Evolutionary conservation across 192 early-diverging fungal species (phyloP), one percentile per base, ranked within the genome.

Genomic region (Podila epigama): DNA sequence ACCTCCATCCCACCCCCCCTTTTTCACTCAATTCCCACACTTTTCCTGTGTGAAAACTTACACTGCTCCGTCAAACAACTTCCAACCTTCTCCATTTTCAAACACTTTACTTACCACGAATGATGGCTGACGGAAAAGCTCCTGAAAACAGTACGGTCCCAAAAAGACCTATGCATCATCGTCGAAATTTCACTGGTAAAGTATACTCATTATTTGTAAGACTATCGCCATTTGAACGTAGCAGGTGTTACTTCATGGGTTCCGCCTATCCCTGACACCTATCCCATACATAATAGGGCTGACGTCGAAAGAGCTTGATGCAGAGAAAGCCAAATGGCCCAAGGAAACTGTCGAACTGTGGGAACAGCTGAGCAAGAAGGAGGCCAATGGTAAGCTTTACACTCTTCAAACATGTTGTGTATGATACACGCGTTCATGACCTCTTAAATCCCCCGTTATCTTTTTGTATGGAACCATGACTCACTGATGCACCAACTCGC

Each of bases 161-260:
- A 25, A 77, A 54, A 66, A 22, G 73, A 77, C 73, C 73, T 27
- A 77, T 77, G 73, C 73, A 77, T 32, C 73, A 77, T 39, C 73
- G 73, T n/a, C 66, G 73, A 50, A 68, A 68, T 61, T 77, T 77
- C 27, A 77, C 73, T 4, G 73, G 73, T 77, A 68, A 20, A 28
- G 13, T 35, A 35, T 15, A 2, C 22, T 29, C 39, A 29, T 12
- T 15, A 9, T 63, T 25, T 34, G 13, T n/a, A 13, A 4, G 18
- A 32, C 44, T 1, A 27, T n/a, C 50, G 33, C 50, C 22, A 9
- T 25, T 40, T 16, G n/a, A n/a, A n/a, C n/a, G n/a, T n/a, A n/a
- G n/a, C n/a, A n/a, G n/a, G n/a, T n/a, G n/a, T n/a, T n/a, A n/a
- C n/a, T n/a, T n/a, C n/a, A n/a, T n/a, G n/a, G n/a, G n/a, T n/a